These are phyloP conservation scores for Terana coerulea DNA, from an alignment of 768 basidiomycete genomes.

Conservation along the genomic window DNA sequence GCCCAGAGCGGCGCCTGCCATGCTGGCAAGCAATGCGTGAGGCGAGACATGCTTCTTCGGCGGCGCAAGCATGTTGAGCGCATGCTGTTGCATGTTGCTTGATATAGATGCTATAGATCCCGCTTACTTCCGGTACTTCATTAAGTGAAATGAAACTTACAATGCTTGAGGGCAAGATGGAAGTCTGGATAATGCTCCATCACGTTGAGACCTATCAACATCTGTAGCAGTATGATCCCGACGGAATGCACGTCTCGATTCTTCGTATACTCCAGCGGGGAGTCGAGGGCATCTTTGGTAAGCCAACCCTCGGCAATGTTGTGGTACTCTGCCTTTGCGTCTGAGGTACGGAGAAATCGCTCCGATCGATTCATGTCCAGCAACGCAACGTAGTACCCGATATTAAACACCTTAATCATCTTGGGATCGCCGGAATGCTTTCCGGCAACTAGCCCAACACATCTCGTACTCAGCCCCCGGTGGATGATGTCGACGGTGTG, in stretches of 20 bases:
- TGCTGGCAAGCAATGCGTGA: conserved; percentile 51
- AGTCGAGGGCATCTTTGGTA: conserved; percentile 74
- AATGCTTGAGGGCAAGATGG: conserved; percentile 51
- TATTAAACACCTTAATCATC: conserved; percentile 70
- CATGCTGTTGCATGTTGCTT: conserved; percentile 45
- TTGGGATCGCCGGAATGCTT: conserved; percentile 52
- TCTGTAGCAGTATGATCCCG: conserved; percentile 78
- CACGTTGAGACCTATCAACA: conserved; percentile 78
- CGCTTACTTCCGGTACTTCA: too few relatives aligned
- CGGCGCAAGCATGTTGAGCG: conserved; percentile 55
- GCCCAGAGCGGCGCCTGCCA: conserved; percentile 35
- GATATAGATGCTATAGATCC: conserved; percentile 51
- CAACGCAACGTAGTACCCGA: conserved; percentile 67
- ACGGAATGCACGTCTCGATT: conserved; percentile 80
- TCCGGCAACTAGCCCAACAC: conserved; percentile 57
- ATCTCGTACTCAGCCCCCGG: conserved; percentile 56
- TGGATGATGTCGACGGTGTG: conserved; percentile 68
- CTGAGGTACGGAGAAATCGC: conserved; percentile 43
- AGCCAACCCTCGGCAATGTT: conserved; percentile 47
- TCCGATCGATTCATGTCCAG: conserved; percentile 85
- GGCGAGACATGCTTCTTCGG: conserved; percentile 59
- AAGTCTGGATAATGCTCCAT: conserved; percentile 48
- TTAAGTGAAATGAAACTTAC: conserved; percentile 37
- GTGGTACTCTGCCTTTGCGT: conserved; percentile 20
- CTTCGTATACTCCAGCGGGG: conserved; percentile 73